These are phyloP conservation scores for Penicillium bovifimosum DNA, from an alignment of 495 filamentous ascomycete species.

Conservation along the genomic window DNA sequence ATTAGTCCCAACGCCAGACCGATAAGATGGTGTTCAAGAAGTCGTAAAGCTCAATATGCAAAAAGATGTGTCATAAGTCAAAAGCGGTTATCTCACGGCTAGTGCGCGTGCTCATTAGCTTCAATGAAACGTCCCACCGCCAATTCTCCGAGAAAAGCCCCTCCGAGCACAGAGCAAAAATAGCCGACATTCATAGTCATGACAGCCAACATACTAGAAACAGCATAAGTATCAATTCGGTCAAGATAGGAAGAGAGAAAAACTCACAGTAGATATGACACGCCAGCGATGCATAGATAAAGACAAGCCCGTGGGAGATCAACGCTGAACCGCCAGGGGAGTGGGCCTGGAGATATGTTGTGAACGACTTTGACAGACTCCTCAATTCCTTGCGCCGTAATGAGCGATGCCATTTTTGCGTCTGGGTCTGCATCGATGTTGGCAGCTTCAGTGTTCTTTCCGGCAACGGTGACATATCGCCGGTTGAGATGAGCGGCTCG, in stretches of 20 bases:
- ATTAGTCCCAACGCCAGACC: neutral
- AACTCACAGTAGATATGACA: conserved; percentile 84
- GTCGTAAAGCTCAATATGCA: neutral
- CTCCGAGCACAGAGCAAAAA: conserved; percentile 79
- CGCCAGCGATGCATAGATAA: conserved; percentile 62
- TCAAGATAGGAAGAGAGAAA: neutral
- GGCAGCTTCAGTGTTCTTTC: conserved; percentile 52
- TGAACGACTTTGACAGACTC: conserved; percentile 67
- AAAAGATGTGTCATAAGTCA: neutral
- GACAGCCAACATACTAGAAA: conserved; percentile 84
- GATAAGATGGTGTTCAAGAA: neutral
- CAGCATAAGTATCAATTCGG: conserved; percentile 1
- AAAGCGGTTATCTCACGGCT: neutral
- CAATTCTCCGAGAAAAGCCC: conserved; percentile 79
- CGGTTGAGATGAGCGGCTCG: conserved; percentile 60
- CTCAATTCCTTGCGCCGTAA: conserved; percentile 65
- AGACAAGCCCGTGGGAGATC: conserved; percentile 69
- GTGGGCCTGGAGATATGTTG: conserved; percentile 34
- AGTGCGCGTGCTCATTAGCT: conserved; percentile 28
- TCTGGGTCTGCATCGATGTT: conserved; percentile 50
- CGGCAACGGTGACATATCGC: conserved; percentile 69
- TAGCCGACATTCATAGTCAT: conserved; percentile 99
- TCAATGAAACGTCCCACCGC: conserved; percentile 63
- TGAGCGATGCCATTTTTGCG: conserved; percentile 50
- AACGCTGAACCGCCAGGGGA: conserved; percentile 71